phyloP scores from a whole-genome alignment of 768 basidiomycete species.

The Boletus rubescentipes region DNA sequence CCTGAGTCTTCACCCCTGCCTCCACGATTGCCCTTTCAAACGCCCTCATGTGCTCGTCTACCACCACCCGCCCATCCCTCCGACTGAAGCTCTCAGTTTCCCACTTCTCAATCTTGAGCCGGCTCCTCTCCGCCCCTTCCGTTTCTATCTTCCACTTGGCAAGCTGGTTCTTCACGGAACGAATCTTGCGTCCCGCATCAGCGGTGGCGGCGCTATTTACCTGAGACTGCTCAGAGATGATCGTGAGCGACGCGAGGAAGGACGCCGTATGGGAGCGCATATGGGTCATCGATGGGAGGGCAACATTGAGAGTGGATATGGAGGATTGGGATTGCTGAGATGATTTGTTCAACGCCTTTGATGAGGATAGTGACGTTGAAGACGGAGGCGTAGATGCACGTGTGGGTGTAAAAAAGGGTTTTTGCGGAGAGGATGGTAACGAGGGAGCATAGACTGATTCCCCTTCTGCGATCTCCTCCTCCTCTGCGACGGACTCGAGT shows the following conservation, averaged over 20 bases:
- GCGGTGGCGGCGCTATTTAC: conserved; percentile 83
- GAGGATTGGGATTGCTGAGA: conserved; percentile 27
- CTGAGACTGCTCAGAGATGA: conserved; percentile 85
- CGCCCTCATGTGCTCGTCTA: conserved; percentile 74
- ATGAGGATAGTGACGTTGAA: conserved; percentile 44
- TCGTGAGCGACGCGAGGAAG: conserved; percentile 69
- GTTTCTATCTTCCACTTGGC: conserved; percentile 79
- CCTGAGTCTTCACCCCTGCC: conserved; percentile 72
- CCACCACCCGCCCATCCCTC: conserved; percentile 64
- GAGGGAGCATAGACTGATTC: conserved; percentile 40
- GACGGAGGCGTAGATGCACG: conserved; percentile 48
- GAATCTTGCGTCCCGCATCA: conserved; percentile 83
- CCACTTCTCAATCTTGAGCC: conserved; percentile 75
- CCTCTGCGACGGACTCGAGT: conserved; percentile 41
- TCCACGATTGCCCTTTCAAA: conserved; percentile 73
- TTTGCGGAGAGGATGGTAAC: conserved; percentile 47
- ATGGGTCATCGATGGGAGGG: conserved; percentile 65
- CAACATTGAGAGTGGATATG: conserved; percentile 26
- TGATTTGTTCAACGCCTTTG: conserved; percentile 26
- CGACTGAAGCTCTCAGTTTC: conserved; percentile 52
- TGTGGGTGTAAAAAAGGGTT: conserved; percentile 53
- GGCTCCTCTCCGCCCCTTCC: conserved; percentile 83
- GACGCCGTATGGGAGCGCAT: conserved; percentile 74
- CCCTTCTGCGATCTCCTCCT: conserved; percentile 41
- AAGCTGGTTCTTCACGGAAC: conserved; percentile 80